A percentile compares a stretch with the other conserved stretches of the same genome.
These are phyloP conservation scores for Papiliotrema laurentii DNA, from an alignment of 1,284 basidiomycete species.

Conservation along the genomic window DNA sequence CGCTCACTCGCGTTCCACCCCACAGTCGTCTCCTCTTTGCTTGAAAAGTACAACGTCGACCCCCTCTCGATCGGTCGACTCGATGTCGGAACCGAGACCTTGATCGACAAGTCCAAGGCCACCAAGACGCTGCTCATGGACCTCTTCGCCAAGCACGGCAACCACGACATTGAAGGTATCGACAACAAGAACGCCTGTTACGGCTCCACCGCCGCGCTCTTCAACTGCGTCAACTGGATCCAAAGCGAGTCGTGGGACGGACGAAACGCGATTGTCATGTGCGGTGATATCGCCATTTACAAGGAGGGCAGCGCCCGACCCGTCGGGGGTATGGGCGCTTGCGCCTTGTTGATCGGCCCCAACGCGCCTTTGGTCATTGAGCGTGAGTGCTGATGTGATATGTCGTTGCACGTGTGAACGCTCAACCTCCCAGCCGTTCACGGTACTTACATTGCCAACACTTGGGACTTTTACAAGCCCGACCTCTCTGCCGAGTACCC, in stretches of 20 bases:
- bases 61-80: slow-evolving; percentile 93
- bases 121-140: slow-evolving; percentile 99
- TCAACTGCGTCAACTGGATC: slow-evolving; percentile 97
- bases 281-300: slow-evolving; percentile 97
- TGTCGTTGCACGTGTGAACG: background rate
- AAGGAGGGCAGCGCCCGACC: slow-evolving; percentile 93
- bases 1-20: too few relatives aligned
- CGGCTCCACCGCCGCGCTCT: slow-evolving; percentile 94
- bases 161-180: slow-evolving; percentile 97
- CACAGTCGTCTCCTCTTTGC: slow-evolving; percentile 78
- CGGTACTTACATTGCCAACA: slow-evolving; percentile 96
- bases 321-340: slow-evolving; percentile 94
- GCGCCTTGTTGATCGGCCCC: slow-evolving; percentile 91
- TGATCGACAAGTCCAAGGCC: slow-evolving; percentile 99
- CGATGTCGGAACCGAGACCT: slow-evolving; percentile 97
- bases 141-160: slow-evolving; percentile 85
- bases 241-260: slow-evolving; percentile 98
- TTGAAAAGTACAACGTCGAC: slow-evolving; percentile 94
- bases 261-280: slow-evolving; percentile 94
- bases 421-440: slow-evolving; percentile 67
- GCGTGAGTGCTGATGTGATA: slow-evolving; percentile 68
- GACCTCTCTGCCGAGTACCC: slow-evolving; percentile 65
- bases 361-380: slow-evolving; percentile 92
- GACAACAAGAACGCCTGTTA: slow-evolving; percentile 99
- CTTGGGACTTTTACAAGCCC: slow-evolving; percentile 98